Evolutionary conservation across 2,329 filamentous ascomycete genomes (phyloP).

Genomic region (Sporothrix brunneoviolacea): DNA sequence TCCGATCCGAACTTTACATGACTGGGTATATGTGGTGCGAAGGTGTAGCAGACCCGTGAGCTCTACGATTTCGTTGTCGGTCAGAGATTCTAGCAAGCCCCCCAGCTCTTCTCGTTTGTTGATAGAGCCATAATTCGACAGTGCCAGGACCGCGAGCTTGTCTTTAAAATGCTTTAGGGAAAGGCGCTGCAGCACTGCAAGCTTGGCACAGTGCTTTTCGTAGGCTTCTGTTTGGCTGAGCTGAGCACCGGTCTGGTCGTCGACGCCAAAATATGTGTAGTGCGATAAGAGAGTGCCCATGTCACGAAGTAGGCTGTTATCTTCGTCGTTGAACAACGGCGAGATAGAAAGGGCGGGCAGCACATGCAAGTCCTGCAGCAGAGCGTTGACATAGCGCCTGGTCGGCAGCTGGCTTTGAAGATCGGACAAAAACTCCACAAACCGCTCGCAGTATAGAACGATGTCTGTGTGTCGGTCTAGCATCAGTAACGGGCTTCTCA

Average conservation of each 20-base stretch:
- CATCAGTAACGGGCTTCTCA: not conserved
- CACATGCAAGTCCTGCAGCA: constrained; percentile 80
- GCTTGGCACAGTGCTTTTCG: constrained; percentile 66
- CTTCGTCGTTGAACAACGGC: constrained; percentile 66
- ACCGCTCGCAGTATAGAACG: constrained; percentile 81
- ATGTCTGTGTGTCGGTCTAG: constrained; percentile 43
- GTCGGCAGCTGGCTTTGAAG: constrained; percentile 91
- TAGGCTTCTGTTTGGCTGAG: constrained; percentile 66
- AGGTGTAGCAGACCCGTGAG: constrained; percentile 69
- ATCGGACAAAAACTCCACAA: constrained; percentile 84
- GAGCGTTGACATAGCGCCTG: constrained; percentile 82
- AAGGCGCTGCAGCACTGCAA: constrained; percentile 74
- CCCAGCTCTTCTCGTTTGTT: constrained; percentile 73
- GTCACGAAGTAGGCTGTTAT: constrained; percentile 72
- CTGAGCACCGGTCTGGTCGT: constrained; percentile 81
- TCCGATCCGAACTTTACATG: constrained; percentile 56
- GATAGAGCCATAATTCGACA: constrained; percentile 89
- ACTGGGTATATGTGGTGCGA: constrained; percentile 72
- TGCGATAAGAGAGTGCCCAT: constrained; percentile 74
- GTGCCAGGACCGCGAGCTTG: constrained; percentile 81
- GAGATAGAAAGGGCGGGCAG: constrained; percentile 72
- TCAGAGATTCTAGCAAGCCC: constrained; percentile 64
- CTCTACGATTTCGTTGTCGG: constrained; percentile 65
- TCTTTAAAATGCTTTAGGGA: constrained; percentile 78
- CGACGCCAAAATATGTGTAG: constrained; percentile 81